Percentiles rank a stretch among this genome's conserved stretches.
Evolutionary conservation across 257 asterid genomes (phyloP).

Genomic region (Solanum verrucosum): DNA sequence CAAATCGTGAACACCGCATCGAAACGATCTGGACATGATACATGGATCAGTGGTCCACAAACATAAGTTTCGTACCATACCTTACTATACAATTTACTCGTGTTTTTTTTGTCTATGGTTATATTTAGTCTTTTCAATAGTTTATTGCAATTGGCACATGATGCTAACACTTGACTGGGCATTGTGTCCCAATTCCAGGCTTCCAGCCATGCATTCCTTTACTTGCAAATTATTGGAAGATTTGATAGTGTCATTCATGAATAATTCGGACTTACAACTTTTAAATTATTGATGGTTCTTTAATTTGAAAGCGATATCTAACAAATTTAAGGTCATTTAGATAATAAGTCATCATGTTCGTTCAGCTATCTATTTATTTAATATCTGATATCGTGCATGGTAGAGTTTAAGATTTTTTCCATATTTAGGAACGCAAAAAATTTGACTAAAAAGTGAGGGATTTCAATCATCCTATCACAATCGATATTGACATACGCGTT

Average conservation of each 20-base stretch:
- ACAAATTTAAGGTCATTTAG: neutral
- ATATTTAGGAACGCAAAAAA: accelerated
- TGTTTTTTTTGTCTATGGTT: neutral
- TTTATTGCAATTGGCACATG: neutral
- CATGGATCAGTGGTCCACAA: neutral
- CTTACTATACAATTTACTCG: no score
- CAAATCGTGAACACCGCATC: neutral
- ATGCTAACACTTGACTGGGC: neutral
- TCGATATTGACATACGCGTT: neutral
- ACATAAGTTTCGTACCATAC: no score
- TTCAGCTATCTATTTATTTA: neutral
- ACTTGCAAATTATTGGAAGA: neutral
- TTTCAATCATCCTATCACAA: neutral
- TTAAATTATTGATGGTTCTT: neutral
- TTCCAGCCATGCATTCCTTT: neutral
- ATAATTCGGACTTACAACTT: neutral
- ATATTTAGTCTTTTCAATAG: neutral
- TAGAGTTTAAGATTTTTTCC: neutral
- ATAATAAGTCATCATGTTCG: neutral
- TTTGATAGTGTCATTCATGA: neutral
- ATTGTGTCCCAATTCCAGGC: neutral
- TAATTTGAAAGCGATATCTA: neutral
- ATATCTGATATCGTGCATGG: no score
- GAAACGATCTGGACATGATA: neutral
- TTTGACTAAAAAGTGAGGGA: no score